These are phyloP conservation scores for Penicillium verhagenii DNA, from an alignment of 495 filamentous ascomycete genomes.

Conservation along the genomic window DNA sequence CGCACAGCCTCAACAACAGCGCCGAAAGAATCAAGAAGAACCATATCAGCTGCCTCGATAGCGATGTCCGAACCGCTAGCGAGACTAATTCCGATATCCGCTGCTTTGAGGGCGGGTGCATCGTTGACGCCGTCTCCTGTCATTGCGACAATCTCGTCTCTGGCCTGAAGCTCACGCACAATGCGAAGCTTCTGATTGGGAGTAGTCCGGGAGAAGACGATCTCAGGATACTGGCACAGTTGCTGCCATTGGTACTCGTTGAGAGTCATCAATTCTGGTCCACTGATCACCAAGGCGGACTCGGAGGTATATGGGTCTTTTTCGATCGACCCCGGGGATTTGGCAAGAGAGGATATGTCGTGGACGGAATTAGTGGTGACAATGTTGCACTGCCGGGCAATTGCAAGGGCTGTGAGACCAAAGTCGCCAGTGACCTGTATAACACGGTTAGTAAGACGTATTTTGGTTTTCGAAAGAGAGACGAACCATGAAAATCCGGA, in stretches of 20 bases:
- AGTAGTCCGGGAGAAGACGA: constrained; percentile 71
- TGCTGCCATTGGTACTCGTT: constrained; percentile 57
- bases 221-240: constrained; percentile 57
- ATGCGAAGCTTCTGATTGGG: constrained; percentile 76
- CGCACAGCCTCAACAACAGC: constrained; percentile 66
- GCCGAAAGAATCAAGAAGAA: constrained; percentile 64
- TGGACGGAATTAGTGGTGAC: constrained; percentile 37
- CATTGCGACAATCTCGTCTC: constrained; percentile 49
- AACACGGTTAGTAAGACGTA: background rate
- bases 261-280: constrained; percentile 58
- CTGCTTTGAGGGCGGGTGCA: constrained; percentile 53
- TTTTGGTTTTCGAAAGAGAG: background rate
- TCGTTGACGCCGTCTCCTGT: constrained; percentile 62
- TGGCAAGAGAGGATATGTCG: constrained; percentile 9
- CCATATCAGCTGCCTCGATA: constrained; percentile 70
- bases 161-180: constrained; percentile 60
- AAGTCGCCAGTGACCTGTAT: constrained; percentile 60
- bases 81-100: constrained; percentile 15
- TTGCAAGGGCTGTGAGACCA: constrained; percentile 63
- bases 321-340: constrained; percentile 7
- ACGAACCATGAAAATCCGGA: constrained; percentile 60
- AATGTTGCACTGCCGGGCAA: constrained; percentile 63
- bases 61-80: constrained; percentile 56
- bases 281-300: constrained; percentile 50
- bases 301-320: constrained; percentile 19